Evolutionary conservation across 352 stramenopile genomes (phyloP).

Genomic region (Phytophthora kernoviae): DNA sequence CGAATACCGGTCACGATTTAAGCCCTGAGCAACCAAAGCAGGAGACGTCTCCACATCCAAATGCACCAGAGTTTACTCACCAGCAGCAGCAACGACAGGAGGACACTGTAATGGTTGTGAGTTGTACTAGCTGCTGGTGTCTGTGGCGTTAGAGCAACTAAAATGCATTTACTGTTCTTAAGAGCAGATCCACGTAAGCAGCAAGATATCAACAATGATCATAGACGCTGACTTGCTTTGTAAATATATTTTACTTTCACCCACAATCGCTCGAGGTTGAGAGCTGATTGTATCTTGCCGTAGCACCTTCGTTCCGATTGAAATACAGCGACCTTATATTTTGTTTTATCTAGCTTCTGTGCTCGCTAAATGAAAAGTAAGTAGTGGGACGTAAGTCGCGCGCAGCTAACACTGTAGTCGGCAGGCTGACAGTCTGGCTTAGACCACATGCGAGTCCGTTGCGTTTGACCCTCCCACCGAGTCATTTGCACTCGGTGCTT

Average conservation of each 20-base stretch:
- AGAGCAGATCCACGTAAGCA: not conserved
- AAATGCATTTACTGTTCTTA: too few relatives aligned
- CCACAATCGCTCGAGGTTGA: too few relatives aligned
- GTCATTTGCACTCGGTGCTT: not conserved
- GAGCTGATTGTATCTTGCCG: too few relatives aligned
- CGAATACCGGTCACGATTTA: slow-evolving; percentile 19
- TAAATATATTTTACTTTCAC: too few relatives aligned
- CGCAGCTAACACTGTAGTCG: too few relatives aligned
- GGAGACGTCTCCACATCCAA: slow-evolving; percentile 11
- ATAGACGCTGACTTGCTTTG: too few relatives aligned
- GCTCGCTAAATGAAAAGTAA: not conserved
- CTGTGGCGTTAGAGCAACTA: slow-evolving; percentile 22
- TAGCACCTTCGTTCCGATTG: too few relatives aligned
- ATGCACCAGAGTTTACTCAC: slow-evolving; percentile 6
- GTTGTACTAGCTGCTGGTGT: slow-evolving; percentile 26
- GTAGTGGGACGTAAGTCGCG: too few relatives aligned
- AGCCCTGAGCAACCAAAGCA: slow-evolving; percentile 16
- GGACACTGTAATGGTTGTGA: slow-evolving; percentile 16
- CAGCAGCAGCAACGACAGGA: slow-evolving; percentile 2
- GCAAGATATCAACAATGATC: too few relatives aligned
- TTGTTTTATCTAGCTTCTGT: too few relatives aligned
- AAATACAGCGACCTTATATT: too few relatives aligned
- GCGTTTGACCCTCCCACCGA: not conserved
- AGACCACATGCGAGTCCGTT: not conserved
- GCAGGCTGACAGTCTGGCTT: too few relatives aligned